Percentiles rank a stretch among this genome's conserved stretches.
These are phyloP conservation scores for Neurospora crassa DNA, from an alignment of 2,329 filamentous ascomycete genomes.

Conservation along the genomic window DNA sequence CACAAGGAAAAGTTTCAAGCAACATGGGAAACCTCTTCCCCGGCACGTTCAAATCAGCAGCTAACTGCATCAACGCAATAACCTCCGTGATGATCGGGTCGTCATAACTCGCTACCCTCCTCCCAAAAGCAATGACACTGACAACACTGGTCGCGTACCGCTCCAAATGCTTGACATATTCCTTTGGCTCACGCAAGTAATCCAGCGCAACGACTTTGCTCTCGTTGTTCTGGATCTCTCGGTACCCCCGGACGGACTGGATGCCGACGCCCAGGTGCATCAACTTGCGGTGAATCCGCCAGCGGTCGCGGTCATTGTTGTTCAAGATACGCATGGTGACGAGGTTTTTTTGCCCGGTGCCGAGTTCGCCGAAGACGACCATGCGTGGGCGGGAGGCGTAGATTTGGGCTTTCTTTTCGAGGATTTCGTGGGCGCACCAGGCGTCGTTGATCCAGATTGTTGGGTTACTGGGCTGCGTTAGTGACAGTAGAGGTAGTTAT, in stretches of 20 bases:
- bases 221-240: slow-evolving; percentile 47
- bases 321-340: slow-evolving; percentile 34
- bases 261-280: slow-evolving; percentile 43
- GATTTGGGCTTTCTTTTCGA: slow-evolving; percentile 42
- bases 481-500: too few species aligned
- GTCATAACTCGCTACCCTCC: slow-evolving; percentile 37
- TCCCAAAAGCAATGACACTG: slow-evolving; percentile 46
- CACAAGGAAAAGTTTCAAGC: slow-evolving; percentile 42
- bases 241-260: slow-evolving; percentile 45
- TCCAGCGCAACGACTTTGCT: slow-evolving; percentile 45
- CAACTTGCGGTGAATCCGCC: slow-evolving; percentile 37
- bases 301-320: slow-evolving; percentile 30
- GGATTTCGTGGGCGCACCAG: slow-evolving; percentile 41
- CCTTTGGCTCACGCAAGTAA: slow-evolving; percentile 31
- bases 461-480: slow-evolving; percentile 21
- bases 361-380: slow-evolving; percentile 37
- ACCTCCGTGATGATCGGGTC: slow-evolving; percentile 52
- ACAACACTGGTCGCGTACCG: slow-evolving; percentile 43
- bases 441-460: slow-evolving; percentile 40
- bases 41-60: slow-evolving; percentile 44
- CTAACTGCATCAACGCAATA: slow-evolving; percentile 47
- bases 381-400: slow-evolving; percentile 41
- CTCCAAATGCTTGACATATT: slow-evolving; percentile 45
- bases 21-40: slow-evolving; percentile 47
- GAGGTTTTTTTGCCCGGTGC: slow-evolving; percentile 32